Evolutionary conservation across 129 eudicot species (phyloP), one percentile per base, ranked within the genome.

Genomic region (Flaveria bidentis): DNA sequence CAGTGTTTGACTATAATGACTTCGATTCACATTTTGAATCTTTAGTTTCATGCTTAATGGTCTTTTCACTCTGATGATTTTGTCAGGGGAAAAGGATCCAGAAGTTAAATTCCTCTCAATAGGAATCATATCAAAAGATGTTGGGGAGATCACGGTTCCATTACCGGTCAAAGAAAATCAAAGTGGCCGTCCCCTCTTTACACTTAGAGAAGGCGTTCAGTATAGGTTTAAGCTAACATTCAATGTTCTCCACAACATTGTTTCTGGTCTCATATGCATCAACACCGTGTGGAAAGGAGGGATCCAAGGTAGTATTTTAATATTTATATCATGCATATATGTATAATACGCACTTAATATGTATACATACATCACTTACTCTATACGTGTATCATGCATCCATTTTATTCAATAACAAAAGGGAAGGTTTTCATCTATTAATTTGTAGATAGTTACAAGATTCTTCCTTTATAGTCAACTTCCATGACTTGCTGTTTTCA

Each of bases 101-200:
- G 97, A 91, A 76, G 97, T 91, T 70, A 89, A 69, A 75, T 91
- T 91, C 80, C 87, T 78, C 46, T 89, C 97, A 11, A 76, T 91
- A 72, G 96, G 97, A 78, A 87, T 91, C 77, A 50, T 91, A 50
- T 91, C 97, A 33, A 82, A 88, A 67, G 92, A 87, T 44, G 73
- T 87, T 69, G 96, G 85, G 30, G 97, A 91, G 86, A 82, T 86
- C 69, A 85, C 61, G 52, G 80, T 82, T 69, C 78, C 96, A 2
- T 80, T 88, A 69, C 97, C 97, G 28, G 75, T 91, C 10, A 80
- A 77, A 56, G 91, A 91, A 76, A 65, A 72, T 61, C 85, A 85
- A 30, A 79, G 78, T 69, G 88, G 87, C 1, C 61, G 51, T 20
- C 84, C 87, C 55, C 88, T 88, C 55, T 91, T 91, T 85, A 84